A percentile compares a stretch with the other conserved stretches of the same genome.
phyloP scores from a whole-genome alignment of 2,329 filamentous ascomycete genomes.

The Penicillium sp. region DNA sequence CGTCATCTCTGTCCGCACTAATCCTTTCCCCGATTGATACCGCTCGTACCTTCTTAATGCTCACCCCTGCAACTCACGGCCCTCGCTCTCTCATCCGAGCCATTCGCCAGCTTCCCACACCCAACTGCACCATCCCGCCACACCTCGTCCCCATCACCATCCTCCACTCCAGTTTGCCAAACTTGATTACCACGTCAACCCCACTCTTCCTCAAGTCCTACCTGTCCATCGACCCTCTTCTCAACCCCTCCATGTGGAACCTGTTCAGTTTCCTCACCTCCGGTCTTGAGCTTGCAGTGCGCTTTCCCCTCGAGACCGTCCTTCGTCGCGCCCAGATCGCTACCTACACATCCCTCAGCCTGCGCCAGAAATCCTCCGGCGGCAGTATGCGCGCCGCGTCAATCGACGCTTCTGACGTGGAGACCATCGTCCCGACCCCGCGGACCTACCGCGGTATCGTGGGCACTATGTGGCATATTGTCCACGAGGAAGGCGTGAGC shows the following conservation, averaged over 20 bases:
- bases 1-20: slow-evolving; percentile 69
- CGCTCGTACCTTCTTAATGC: slow-evolving; percentile 78
- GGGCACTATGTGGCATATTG: slow-evolving; percentile 87
- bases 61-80: slow-evolving; percentile 72
- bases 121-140: slow-evolving; percentile 65
- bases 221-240: slow-evolving; percentile 75
- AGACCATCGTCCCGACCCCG: slow-evolving; percentile 71
- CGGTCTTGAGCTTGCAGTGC: slow-evolving; percentile 75
- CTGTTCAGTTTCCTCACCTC: slow-evolving; percentile 78
- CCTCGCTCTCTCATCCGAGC: slow-evolving; percentile 76
- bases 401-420: slow-evolving; percentile 43
- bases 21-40: slow-evolving; percentile 84
- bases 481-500: slow-evolving; percentile 70
- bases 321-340: slow-evolving; percentile 82
- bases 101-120: slow-evolving; percentile 72
- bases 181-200: slow-evolving; percentile 74
- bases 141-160: slow-evolving; percentile 77
- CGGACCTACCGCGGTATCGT: slow-evolving; percentile 81
- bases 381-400: slow-evolving; percentile 22
- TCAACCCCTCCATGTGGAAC: slow-evolving; percentile 78
- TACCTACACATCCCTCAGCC: slow-evolving; percentile 59
- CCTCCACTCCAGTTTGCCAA: slow-evolving; percentile 79
- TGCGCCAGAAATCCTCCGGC: slow-evolving; percentile 35
- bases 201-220: slow-evolving; percentile 84
- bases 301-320: slow-evolving; percentile 88